Evolutionary conservation across 1,139 yeast species (phyloP), one percentile per base, ranked within the genome.

Genomic region (Casaregolazyma suthepensis): DNA sequence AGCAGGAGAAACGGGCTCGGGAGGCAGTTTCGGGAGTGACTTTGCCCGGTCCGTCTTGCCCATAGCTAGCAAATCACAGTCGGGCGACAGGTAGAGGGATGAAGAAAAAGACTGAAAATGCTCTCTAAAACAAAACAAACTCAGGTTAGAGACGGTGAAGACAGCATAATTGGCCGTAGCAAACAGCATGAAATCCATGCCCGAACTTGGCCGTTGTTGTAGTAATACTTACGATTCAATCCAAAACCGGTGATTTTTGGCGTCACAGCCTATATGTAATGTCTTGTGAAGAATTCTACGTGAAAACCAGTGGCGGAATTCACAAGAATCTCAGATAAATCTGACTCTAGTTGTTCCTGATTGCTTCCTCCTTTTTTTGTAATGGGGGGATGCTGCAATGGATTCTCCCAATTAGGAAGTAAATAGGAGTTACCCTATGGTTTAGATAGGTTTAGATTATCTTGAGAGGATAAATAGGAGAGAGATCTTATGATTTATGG

Each of bases 1-100:
- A 10, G 37, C 19, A 3, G 52, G 52, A 12, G 52, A 52, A 20
- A 45, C 45, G 12, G 55, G 52, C 17, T 53, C 54, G 10, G 38
- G 26, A 7, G 56, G 52, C 7, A 40, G 17, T 26, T 31, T 35
- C n/a, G 55, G 53, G 26, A 53, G 22, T 18, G 49, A 31, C 47
- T 46, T 51, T 37, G 50, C 45, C 35, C 43, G 46, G 13, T 51
- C 54, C 20, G 48, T 13, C 23, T 22, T 46, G 19, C 47, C 46
- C 54, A 45, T 43, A 10, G 48, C 40, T 19, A 38, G 26, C 29
- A 37, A n/a, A 15, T 35, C 17, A 35, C 40, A 35, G 40, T 35
- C 40, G n/a, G 40, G 7, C 15, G 13, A 5, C 15, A 35, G 13
- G 13, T 35, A n/a, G 40, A 35, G 5, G 40, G 9, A 35, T 9